Base-by-base conservation (phyloP, 331 rosid species). In the Malus hybrid region DNA sequence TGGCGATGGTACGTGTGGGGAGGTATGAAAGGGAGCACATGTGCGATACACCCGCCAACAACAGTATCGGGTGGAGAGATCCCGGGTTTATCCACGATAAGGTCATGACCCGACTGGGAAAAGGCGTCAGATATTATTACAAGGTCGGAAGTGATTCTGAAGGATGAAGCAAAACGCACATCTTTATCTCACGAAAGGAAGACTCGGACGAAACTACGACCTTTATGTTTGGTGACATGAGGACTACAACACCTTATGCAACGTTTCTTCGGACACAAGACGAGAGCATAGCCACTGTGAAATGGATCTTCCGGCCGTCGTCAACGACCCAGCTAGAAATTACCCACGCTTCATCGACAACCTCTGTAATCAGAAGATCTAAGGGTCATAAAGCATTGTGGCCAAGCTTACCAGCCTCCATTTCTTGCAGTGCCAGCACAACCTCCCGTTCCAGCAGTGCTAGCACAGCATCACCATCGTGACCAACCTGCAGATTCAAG, bases 211-310 rank as follows among this genome's bases (percentile, higher is more conserved):
- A 94, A 78, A 90, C 96, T 0, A 72, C 83, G 66, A 97, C 97
- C 13, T 94, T 94, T 77, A 85, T 94, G 69, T 94, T 92, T 31
- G 99, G 99, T 20, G 99, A 94, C 76, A 94, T 94, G 97, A 97
- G 97, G 73, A 79, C 97, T 65, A 82, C 88, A 62, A 87, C 89
- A 6, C 89, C 97, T 4, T 94, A 94, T 83, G 65, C 76, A 7
- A 94, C 99, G 0, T 94, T 86, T 85, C n/a, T 78, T 39, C 92
- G 96, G 24, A 88, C 93, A 3, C 97, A 94, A 69, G 97, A 90
- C 0, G 97, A 92, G 80, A 94, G 99, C 88, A 79, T 90, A 63
- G 81, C 92, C 12, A 94, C 99, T 16, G 65, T 94, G 69, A 90
- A 82, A 82, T 94, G 96, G 99, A 88, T 94, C 82, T 92, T 88